Conservation (phyloP, 805 yeast genomes). For the Teunomyces pallodes region DNA sequence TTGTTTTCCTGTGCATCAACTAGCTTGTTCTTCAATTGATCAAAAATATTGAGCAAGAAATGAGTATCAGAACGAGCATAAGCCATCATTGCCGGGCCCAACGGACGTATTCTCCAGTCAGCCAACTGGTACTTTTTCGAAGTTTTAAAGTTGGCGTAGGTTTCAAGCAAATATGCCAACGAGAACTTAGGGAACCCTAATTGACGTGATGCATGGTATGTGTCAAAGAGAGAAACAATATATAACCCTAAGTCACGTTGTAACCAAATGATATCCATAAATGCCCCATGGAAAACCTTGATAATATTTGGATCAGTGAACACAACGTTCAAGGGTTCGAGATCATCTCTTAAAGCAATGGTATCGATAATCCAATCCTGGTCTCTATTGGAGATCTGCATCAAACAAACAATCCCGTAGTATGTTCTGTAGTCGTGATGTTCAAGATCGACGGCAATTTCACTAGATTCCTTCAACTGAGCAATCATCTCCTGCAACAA, state of each 20-base stretch:
- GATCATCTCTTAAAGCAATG: conserved; percentile 68
- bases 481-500: conserved; percentile 53
- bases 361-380: conserved; percentile 89
- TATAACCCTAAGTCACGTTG: conserved; percentile 94
- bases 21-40: conserved; percentile 64
- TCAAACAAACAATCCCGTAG: conserved; percentile 84
- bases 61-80: conserved; percentile 97
- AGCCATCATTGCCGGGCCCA: conserved; percentile 67
- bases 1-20: conserved; percentile 41
- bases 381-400: conserved; percentile 86
- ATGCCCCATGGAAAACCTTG: conserved; percentile 94
- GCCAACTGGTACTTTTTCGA: conserved; percentile 94
- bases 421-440: conserved; percentile 92
- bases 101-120: conserved; percentile 93
- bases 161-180: conserved; percentile 78
- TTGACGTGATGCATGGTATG: conserved; percentile 81
- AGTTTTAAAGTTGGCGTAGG: conserved; percentile 77
- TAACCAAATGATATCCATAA: conserved; percentile 95
- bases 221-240: conserved; percentile 86
- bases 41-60: conserved; percentile 77
- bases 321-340: conserved; percentile 63
- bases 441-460: conserved; percentile 90
- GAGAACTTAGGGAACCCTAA: conserved; percentile 82
- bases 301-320: conserved; percentile 79
- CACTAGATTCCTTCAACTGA: conserved; percentile 49